phyloP scores from a whole-genome alignment of 2,329 filamentous ascomycete genomes.

The Botrytis aclada region DNA sequence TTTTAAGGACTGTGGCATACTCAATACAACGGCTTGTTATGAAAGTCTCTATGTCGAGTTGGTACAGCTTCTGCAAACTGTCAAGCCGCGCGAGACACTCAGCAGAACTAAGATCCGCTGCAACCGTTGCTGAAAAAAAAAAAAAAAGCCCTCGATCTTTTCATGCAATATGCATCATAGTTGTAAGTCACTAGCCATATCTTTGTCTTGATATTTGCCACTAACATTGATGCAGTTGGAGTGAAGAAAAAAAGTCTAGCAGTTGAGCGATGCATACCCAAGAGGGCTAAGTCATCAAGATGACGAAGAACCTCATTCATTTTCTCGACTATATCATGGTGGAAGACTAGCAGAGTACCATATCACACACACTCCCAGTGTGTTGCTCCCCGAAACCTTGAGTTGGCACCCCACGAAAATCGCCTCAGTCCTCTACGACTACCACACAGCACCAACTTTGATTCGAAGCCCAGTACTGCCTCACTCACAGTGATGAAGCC shows the following conservation, averaged over 20 bases:
- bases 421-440: too few species aligned
- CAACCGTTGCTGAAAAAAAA: neutral
- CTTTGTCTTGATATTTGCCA: neutral
- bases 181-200: neutral
- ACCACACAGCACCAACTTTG: too few species aligned
- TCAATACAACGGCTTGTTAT: neutral
- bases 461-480: too few species aligned
- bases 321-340: neutral
- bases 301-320: neutral
- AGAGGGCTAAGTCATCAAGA: neutral
- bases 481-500: too few species aligned
- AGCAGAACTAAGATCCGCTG: neutral
- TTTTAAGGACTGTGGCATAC: neutral
- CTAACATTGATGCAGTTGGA: neutral
- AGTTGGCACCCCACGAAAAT: neutral
- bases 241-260: too few species aligned
- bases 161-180: too few species aligned
- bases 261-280: neutral
- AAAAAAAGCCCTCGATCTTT: neutral
- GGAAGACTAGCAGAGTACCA: fast-evolving
- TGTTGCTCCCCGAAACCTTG: neutral
- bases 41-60: neutral
- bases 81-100: neutral
- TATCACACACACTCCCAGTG: neutral
- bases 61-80: neutral